Base-by-base conservation (phyloP, 345 rosid species). In the Citrus trifoliata region DNA sequence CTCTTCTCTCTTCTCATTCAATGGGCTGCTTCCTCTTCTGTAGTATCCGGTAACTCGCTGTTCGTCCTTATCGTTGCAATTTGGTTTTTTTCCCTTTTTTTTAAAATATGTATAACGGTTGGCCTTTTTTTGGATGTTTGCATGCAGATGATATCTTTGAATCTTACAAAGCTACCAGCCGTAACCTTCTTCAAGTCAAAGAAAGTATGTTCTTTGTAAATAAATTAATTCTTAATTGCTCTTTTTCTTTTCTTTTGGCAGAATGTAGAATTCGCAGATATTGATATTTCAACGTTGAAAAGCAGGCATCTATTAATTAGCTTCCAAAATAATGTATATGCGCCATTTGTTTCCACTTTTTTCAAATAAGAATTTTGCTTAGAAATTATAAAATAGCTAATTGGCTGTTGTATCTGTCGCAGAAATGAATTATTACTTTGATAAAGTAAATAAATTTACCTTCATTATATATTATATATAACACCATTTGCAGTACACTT, bases 131-230 rank as follows among this genome's bases (percentile, higher is more conserved):
- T 53, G 7, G 32, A 78, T 67, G 10, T 66, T 33, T 28, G 7
- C 64, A 63, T 73, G 84, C 88, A 93, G 98, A 87, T 86, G 83
- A 85, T 81, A 77, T 78, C 67, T 78, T 88, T 63, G 82, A 80
- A 69, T 63, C 83, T 27, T 84, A 82, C 65, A 84, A 77, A 81
- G 46, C 75, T 37, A 61, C 84, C 27, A 86, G 89, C 78, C 93
- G 96, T 76, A 69, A 80, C 84, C 98, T 93, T 74, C 96, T 93
- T 70, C 98, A 93, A 83, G 85, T 88, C 73, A 86, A 81, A 80
- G 79, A 73, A 75, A 7, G 95, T 92, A 81, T 67, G 88, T 67
- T 56, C 42, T 69, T 48, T 73, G 70, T 10, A n/a, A 24, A 32
- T 14, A 42, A 27, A 69, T 32, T 48, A 8, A 18, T 37, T 37